Base-by-base conservation (phyloP, 108 stramenopile species). In the Craspedostauros australis region DNA sequence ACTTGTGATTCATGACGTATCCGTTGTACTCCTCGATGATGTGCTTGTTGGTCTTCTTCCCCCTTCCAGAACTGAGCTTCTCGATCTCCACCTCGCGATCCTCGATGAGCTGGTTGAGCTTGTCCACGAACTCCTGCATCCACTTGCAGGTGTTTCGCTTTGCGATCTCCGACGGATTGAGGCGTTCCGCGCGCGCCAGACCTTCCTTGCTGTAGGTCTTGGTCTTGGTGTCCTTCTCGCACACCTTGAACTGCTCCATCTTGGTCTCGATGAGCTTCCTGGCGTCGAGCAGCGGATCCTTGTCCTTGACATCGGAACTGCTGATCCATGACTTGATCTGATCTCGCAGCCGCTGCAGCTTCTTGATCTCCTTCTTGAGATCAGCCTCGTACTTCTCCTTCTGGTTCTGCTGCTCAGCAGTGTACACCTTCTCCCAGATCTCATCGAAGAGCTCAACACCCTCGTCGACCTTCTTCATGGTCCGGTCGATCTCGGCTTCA, bases 291-390 rank as follows among this genome's bases (percentile, higher is more conserved):
- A 98, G 69, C 0, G 72, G 56, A 36, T 84, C 88, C 73, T 99
- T 99, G 64, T 99, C 95, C 57, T 96, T 95, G 46, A 99, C 95
- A n/a, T 99, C 99, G 30, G 80, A 72, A 37, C 84, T 83, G 28
- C 76, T 67, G 41, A 96, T 88, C 99, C 99, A 99, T 5, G 91
- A 91, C 64, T 99, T 99, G 72, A 99, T 95, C 59, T 97, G 95
- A 62, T 99, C 99, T 22, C 99, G 84, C 36, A 93, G 74, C 46
- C 91, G 80, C 76, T 99, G 99, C 22, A 99, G 76, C 60, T 98
- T 98, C 71, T 98, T 98, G 55, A 99, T 98, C 77, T 98, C 99
- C 61, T 98, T 98, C 64, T 99, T 99, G 52, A 99, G 79, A 63
- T 98, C 97, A 42, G 77, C 75, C 69, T 99, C 97, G 54, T 96